These are phyloP conservation scores for Tieghemostelium lacteum DNA, from an alignment of 78 protist species.

Conservation along the genomic window DNA sequence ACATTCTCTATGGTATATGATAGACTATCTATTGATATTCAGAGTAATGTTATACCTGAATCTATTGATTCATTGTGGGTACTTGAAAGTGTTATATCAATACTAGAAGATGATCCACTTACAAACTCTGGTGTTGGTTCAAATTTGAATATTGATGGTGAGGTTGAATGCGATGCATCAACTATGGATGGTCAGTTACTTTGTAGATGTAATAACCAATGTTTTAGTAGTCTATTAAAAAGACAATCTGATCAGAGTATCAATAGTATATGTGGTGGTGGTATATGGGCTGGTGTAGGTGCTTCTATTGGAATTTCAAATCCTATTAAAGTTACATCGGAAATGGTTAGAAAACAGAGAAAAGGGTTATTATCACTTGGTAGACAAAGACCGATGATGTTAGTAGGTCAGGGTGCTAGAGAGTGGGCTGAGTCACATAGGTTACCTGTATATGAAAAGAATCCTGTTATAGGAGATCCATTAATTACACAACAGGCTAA, in stretches of 20 bases:
- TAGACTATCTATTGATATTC: neutral
- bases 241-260: neutral
- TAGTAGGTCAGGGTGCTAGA: conserved; percentile 72
- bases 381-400: conserved; percentile 72
- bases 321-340: conserved; percentile 52
- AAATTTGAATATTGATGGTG: conserved; percentile 61
- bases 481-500: conserved; percentile 70
- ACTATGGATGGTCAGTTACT: conserved; percentile 52
- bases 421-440: conserved; percentile 68
- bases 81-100: conserved; percentile 31
- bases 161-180: conserved; percentile 80
- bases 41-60: neutral
- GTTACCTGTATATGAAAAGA: conserved; percentile 17
- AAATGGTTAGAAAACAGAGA: conserved; percentile 37
- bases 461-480: conserved; percentile 65
- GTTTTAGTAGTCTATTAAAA: neutral
- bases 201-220: conserved; percentile 29
- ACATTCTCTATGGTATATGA: neutral
- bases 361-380: conserved; percentile 66
- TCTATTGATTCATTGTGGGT: conserved; percentile 13
- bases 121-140: conserved; percentile 80
- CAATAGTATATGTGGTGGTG: conserved; percentile 44
- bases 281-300: conserved; percentile 71
- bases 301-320: conserved; percentile 72
- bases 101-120: conserved; percentile 76